phyloP scores from a whole-genome alignment of 257 asterid genomes.

The Capsicum chinense region DNA sequence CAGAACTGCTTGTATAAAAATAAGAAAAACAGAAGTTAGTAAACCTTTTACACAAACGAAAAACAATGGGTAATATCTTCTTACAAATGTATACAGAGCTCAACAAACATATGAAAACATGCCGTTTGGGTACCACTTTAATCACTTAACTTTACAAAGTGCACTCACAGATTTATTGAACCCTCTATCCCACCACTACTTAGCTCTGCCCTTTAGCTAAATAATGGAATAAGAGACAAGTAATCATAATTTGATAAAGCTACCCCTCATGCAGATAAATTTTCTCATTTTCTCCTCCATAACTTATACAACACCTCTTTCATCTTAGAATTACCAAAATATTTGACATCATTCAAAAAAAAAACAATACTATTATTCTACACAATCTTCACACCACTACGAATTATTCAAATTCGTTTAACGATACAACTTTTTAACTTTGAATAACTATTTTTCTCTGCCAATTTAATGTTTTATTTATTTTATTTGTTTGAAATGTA shows the following conservation, averaged over 20 bases:
- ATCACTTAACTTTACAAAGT: slow-evolving; percentile 6
- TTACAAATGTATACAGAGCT: background rate
- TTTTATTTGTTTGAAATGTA: too few relatives aligned
- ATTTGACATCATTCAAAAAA: background rate
- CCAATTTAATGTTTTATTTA: background rate
- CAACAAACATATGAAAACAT: background rate
- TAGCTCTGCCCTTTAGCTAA: background rate
- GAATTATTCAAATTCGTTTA: background rate
- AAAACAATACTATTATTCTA: background rate
- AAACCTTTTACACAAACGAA: background rate
- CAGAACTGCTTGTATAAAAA: slow-evolving; percentile 60
- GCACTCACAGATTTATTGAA: background rate
- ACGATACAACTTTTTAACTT: background rate
- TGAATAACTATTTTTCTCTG: background rate
- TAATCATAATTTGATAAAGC: background rate
- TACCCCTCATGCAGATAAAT: too few relatives aligned
- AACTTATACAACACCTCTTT: background rate
- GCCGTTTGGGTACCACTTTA: background rate
- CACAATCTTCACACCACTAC: background rate
- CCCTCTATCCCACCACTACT: background rate
- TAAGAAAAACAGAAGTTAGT: slow-evolving; percentile 12
- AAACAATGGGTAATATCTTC: background rate
- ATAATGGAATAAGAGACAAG: background rate
- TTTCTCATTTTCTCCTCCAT: background rate
- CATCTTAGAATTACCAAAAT: background rate